Percentiles rank a stretch among this genome's conserved stretches.
phyloP scores from a whole-genome alignment of 2,329 filamentous ascomycete species.

The Aspergillus sp. region DNA sequence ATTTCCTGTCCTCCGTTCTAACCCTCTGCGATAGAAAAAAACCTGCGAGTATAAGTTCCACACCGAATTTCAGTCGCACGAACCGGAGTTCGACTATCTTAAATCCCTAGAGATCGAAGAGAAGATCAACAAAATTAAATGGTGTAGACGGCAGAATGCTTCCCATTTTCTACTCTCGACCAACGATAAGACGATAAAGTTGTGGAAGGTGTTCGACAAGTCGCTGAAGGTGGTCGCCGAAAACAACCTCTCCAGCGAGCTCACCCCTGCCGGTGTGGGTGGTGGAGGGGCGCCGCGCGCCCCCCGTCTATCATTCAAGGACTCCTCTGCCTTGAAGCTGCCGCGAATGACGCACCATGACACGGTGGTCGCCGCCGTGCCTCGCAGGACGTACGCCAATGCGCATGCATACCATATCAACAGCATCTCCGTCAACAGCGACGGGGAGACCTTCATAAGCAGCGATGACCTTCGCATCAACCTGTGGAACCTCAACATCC shows the following conservation, averaged over 20 bases:
- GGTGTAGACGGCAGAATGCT: constrained; percentile 96
- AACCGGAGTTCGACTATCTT: constrained; percentile 98
- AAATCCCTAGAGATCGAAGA: constrained; percentile 99
- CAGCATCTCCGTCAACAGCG: constrained; percentile 99
- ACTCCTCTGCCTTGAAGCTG: constrained; percentile 80
- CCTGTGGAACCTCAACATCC: constrained; percentile 98
- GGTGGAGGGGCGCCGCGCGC: constrained; percentile 75
- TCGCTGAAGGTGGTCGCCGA: constrained; percentile 98
- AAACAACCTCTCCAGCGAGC: constrained; percentile 94
- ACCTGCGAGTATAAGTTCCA: constrained; percentile 99
- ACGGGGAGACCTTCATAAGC: constrained; percentile 98
- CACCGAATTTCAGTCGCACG: constrained; percentile 99
- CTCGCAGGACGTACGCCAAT: constrained; percentile 94
- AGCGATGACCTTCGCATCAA: constrained; percentile 98
- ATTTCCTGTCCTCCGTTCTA: constrained; percentile 25
- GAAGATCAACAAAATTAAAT: constrained; percentile 99
- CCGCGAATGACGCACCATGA: constrained; percentile 97
- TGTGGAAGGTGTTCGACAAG: constrained; percentile 99
- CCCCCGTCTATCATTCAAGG: constrained; percentile 73
- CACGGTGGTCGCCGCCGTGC: constrained; percentile 94
- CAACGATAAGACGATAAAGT: constrained; percentile 99
- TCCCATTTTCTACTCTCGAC: constrained; percentile 98
- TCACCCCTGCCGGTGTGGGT: constrained; percentile 71
- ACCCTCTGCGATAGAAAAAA: constrained; percentile 72
- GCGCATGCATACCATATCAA: constrained; percentile 99